Evolutionary conservation across 1,284 basidiomycete species (phyloP).

Genomic region (Leccinum proliferum): DNA sequence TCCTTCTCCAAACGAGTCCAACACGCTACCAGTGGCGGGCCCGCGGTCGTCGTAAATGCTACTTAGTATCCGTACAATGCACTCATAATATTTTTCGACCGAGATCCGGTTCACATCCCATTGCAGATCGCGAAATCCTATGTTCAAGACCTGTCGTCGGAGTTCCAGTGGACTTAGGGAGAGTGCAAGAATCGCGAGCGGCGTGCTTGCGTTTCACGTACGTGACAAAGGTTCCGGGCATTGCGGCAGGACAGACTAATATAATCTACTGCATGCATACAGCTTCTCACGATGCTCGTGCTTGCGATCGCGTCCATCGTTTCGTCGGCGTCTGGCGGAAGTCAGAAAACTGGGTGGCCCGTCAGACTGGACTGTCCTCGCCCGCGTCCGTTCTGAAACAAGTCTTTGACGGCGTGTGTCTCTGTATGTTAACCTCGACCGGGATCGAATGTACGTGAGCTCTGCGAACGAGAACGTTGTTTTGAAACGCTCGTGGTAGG

Average conservation of each 20-base stretch:
- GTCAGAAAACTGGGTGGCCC: conserved; percentile 49
- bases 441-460: conserved; percentile 54
- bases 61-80: neutral
- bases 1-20: neutral
- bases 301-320: conserved; percentile 45
- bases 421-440: conserved; percentile 65
- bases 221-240: conserved; percentile 17
- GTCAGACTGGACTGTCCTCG: conserved; percentile 27
- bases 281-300: conserved; percentile 39
- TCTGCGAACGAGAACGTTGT: neutral
- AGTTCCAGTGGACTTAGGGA: conserved; percentile 44
- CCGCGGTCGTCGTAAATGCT: neutral
- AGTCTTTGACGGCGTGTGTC: conserved; percentile 59
- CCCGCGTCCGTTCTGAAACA: conserved; percentile 34
- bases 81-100: neutral
- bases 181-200: conserved; percentile 53
- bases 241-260: conserved; percentile 4
- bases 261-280: neutral
- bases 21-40: neutral
- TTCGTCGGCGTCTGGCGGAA: conserved; percentile 49
- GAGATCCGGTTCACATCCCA: neutral
- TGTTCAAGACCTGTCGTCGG: neutral
- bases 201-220: conserved; percentile 55
- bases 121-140: neutral
- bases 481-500: conserved; percentile 31